Evolutionary conservation across 2,329 filamentous ascomycete species (phyloP).

Genomic region (Fusarium drepaniforme): DNA sequence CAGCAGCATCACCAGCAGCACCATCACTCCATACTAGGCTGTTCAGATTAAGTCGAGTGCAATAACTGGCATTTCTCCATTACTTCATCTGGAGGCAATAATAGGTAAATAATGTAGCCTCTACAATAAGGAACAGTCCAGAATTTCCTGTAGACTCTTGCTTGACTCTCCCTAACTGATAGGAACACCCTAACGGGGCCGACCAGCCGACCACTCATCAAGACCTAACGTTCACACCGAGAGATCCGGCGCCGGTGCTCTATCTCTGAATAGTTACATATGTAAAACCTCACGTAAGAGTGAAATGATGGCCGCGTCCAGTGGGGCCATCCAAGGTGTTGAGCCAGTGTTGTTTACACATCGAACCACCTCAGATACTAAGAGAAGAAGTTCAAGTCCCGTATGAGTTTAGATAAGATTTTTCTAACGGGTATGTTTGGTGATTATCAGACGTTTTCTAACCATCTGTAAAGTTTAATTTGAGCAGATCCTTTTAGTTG

Average conservation of each 20-base stretch:
- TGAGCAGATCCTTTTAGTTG: neutral
- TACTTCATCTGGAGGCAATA: too few species aligned
- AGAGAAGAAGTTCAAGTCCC: neutral
- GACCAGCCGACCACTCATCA: neutral
- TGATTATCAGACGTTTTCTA: neutral
- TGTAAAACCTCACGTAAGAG: neutral
- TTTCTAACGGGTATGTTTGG: neutral
- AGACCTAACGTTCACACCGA: neutral
- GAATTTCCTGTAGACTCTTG: neutral
- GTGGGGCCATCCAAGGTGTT: neutral
- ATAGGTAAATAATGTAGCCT: too few species aligned
- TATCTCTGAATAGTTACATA: neutral
- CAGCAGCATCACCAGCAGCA: neutral
- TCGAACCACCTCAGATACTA: neutral
- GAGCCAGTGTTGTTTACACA: neutral
- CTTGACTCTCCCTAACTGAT: neutral
- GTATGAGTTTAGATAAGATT: too few species aligned
- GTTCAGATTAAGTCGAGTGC: neutral
- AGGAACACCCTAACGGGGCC: neutral
- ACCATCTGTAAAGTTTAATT: neutral
- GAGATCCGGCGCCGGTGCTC: neutral
- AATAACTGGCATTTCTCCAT: neutral
- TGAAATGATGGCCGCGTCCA: neutral
- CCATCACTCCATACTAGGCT: neutral
- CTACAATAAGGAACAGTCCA: neutral